Conservation (phyloP, 768 basidiomycete species). For the Russula vinacea region DNA sequence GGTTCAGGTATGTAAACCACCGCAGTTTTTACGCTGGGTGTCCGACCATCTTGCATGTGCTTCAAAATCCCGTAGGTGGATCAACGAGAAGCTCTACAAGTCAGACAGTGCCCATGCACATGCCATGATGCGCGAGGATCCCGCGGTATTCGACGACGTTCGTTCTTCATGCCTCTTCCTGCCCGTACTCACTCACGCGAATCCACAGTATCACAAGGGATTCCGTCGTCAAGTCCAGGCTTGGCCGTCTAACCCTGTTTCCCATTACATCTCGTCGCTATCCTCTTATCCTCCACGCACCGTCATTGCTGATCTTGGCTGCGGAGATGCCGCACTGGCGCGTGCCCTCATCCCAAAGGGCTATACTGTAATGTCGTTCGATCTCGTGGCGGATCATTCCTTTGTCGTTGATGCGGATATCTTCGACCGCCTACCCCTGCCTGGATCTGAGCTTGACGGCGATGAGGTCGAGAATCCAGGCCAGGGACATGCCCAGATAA, state of each 20-base stretch:
- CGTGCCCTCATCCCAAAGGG: conserved; percentile 67
- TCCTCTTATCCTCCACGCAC: conserved; percentile 61
- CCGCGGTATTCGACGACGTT: conserved; percentile 80
- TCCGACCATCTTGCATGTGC: neutral
- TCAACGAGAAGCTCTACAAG: conserved; percentile 93
- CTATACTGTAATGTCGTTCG: conserved; percentile 70
- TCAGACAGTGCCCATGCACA: conserved; percentile 70
- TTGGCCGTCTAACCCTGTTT: conserved; percentile 95
- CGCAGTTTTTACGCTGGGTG: neutral
- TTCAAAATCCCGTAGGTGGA: conserved; percentile 50
- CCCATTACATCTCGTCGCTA: conserved; percentile 67
- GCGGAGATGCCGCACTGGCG: conserved; percentile 90
- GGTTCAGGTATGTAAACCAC: conserved; percentile 62
- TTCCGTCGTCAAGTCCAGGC: conserved; percentile 88
- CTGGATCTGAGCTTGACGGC: conserved; percentile 60
- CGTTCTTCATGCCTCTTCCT: conserved; percentile 27
- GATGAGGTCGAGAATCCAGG: conserved; percentile 37
- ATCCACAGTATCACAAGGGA: conserved; percentile 79
- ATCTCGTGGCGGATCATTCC: conserved; percentile 67
- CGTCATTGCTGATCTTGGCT: conserved; percentile 90
- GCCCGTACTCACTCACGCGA: conserved; percentile 2
- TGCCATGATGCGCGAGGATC: conserved; percentile 81
- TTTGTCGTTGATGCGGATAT: conserved; percentile 92
- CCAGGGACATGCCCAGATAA: conserved; percentile 66
- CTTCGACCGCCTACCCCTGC: conserved; percentile 74